phyloP scores from a whole-genome alignment of 495 filamentous ascomycete genomes.

The Cercophora scortea region DNA sequence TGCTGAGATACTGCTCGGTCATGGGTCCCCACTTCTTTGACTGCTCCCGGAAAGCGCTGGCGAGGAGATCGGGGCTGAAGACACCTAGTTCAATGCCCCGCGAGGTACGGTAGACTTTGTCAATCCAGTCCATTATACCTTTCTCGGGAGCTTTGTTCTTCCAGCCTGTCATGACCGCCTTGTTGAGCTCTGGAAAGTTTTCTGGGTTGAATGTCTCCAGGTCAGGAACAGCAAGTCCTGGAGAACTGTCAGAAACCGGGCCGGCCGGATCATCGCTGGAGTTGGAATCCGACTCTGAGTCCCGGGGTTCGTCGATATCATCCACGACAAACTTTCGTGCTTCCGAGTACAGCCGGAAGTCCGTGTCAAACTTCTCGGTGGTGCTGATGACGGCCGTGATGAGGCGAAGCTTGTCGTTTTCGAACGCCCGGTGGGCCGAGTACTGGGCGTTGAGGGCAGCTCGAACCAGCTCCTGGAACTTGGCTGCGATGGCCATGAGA shows the following conservation, averaged over 20 bases:
- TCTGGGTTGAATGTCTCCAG: not conserved
- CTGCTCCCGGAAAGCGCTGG: constrained; percentile 45
- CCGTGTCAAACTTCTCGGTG: constrained; percentile 11
- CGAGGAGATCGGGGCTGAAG: constrained; percentile 26
- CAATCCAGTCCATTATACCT: constrained; percentile 14
- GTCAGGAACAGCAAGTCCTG: too few relatives aligned
- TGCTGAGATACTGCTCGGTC: constrained; percentile 37
- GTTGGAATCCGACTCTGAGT: too few relatives aligned
- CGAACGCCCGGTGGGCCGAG: constrained; percentile 27
- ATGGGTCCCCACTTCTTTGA: constrained; percentile 45
- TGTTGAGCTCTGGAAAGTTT: constrained; percentile 10
- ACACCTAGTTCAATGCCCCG: constrained; percentile 22
- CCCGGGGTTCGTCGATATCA: not conserved
- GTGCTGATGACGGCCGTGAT: constrained; percentile 35
- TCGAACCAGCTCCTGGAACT: constrained; percentile 33
- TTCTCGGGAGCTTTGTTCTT: not conserved
- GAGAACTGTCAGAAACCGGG: too few relatives aligned
- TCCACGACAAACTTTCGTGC: not conserved
- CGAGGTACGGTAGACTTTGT: constrained; percentile 8
- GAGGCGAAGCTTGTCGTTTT: constrained; percentile 25
- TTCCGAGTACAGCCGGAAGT: constrained; percentile 1
- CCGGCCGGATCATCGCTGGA: too few relatives aligned
- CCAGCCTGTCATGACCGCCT: constrained; percentile 1
- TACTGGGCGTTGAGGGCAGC: constrained; percentile 37
- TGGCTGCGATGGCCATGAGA: constrained; percentile 30